A percentile compares a stretch with the other conserved stretches of the same genome.
phyloP scores from a whole-genome alignment of 176 grass and related monocot species.

The Ensete ventricosum region DNA sequence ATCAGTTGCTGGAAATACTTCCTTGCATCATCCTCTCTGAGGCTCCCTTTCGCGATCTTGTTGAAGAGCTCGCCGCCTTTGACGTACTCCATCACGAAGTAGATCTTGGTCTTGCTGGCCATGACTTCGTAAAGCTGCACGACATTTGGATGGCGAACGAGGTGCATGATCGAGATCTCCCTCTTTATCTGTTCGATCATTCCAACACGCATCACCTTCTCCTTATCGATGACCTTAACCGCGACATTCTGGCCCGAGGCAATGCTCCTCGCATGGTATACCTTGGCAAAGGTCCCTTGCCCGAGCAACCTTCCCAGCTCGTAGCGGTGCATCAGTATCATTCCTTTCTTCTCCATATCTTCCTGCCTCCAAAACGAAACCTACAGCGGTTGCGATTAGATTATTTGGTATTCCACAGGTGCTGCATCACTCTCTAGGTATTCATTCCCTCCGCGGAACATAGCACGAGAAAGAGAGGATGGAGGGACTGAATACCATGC shows the following conservation, averaged over 20 bases:
- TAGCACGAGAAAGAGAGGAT: no score
- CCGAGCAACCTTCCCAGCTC: constrained; percentile 64
- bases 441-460: no score
- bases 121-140: constrained; percentile 88
- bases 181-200: constrained; percentile 92
- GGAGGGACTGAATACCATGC: no score
- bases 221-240: constrained; percentile 82
- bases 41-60: constrained; percentile 42
- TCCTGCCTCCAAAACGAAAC: not conserved
- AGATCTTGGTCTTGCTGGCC: constrained; percentile 91
- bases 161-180: constrained; percentile 78
- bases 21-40: constrained; percentile 53
- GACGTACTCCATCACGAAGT: constrained; percentile 83
- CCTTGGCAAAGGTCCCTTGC: constrained; percentile 84
- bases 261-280: constrained; percentile 68
- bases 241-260: constrained; percentile 56
- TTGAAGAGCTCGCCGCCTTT: constrained; percentile 64
- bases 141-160: constrained; percentile 67
- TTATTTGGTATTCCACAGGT: not conserved
- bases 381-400: not conserved
- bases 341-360: constrained; percentile 66
- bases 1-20: constrained; percentile 75
- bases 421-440: not conserved
- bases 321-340: constrained; percentile 83
- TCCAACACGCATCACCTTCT: constrained; percentile 75